Base-by-base conservation (phyloP, 495 filamentous ascomycete species). In the Neurospora africana region DNA sequence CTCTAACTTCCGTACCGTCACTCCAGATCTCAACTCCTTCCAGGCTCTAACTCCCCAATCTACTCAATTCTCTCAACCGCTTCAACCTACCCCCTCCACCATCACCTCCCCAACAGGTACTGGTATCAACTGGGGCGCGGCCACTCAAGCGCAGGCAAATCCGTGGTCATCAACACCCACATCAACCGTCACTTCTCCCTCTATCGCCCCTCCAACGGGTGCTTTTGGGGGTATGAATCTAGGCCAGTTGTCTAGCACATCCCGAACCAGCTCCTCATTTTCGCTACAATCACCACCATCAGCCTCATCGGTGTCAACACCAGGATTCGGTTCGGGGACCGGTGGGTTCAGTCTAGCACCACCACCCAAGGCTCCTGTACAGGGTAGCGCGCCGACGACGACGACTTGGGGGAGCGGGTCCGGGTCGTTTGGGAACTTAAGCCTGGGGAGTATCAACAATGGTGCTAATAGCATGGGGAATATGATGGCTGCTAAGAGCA, bases 51-150 rank as follows among this genome's bases (percentile, higher is more conserved):
- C 82, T 3, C 88, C 88, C 21, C 79, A 84, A 7, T 76, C 82
- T 13, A 87, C 87, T 6, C 86, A 87, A 72, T 88, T 81, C 73
- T 86, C 86, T 6, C 83, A 87, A 53, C 86, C 86, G 0, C 70
- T 87, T 17, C 86, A 88, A 68, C 76, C 79, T 5, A 71, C 76
- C 19, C 17, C 69, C 1, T 68, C 74, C 11, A 10, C 69, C 30
- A 68, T 35, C 39, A 33, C 47, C n/a, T 17, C 61, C 19, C 15
- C 61, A 72, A 72, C 73, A 77, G 70, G 74, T 21, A 39, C 70
- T 4, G 72, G 75, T 15, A 72, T 81, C 53, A 81, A 78, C 75
- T 85, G 83, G 83, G 76, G 78, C 11, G 70, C 76, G 4, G 67
- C 80, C 13, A 67, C 68, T 21, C 30, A 53, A 70, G 36, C 78